Percentiles rank a stretch among this genome's conserved stretches.
phyloP scores from a whole-genome alignment of 306 rosid genomes.

The Morella rubra region DNA sequence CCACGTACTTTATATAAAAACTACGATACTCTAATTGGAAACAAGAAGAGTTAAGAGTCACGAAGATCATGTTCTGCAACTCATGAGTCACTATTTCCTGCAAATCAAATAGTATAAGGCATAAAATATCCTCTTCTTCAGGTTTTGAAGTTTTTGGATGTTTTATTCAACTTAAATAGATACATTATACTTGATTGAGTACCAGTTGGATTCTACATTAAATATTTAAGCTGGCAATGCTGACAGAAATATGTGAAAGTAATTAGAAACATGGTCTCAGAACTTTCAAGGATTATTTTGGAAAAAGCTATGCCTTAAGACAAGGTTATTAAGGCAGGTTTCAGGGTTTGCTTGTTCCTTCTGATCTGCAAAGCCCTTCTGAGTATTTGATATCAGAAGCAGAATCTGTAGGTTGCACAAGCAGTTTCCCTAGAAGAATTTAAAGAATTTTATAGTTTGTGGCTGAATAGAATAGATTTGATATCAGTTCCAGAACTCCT shows the following conservation, averaged over 20 bases:
- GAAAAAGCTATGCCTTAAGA: background rate
- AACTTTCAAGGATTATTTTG: background rate
- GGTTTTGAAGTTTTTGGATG: background rate
- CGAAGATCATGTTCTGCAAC: background rate
- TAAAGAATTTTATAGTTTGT: background rate
- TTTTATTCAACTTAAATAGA: background rate
- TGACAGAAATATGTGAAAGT: background rate
- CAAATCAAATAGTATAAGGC: background rate
- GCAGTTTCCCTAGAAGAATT: background rate
- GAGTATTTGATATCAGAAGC: background rate
- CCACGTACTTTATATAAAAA: background rate
- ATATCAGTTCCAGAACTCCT: background rate
- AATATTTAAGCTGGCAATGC: background rate
- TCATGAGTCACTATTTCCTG: background rate
- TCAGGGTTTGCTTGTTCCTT: background rate
- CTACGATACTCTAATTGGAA: background rate
- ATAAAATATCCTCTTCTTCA: background rate
- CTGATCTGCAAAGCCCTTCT: conserved; percentile 1
- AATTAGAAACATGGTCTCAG: background rate
- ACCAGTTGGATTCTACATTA: background rate
- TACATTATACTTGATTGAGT: background rate
- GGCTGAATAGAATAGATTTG: background rate
- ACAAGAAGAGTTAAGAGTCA: conserved; percentile 5
- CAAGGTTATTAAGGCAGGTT: background rate
- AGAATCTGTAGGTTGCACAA: background rate